Conservation (phyloP, 805 yeast genomes). For the Zygotorulaspora sp. region DNA sequence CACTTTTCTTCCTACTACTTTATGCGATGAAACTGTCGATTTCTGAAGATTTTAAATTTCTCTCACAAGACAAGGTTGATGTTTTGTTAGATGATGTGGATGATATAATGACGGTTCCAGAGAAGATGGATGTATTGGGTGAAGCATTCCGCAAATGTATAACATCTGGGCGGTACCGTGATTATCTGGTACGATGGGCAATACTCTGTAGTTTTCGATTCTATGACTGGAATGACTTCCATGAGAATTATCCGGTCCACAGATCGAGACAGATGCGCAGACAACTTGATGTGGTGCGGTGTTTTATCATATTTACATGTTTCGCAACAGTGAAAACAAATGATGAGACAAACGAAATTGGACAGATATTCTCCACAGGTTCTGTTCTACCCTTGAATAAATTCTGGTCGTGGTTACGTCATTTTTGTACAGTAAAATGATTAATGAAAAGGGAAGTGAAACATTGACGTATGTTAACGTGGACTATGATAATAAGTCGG, state of each 20-base stretch:
- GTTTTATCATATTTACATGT: constrained; percentile 1
- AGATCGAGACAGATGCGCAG: constrained; percentile 1
- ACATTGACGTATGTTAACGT: neutral
- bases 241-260: neutral
- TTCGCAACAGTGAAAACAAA: neutral
- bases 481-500: neutral
- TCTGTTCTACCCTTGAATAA: constrained; percentile 1
- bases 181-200: no score
- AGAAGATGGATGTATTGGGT: constrained; percentile 3
- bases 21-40: constrained; percentile 1
- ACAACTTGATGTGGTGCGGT: neutral
- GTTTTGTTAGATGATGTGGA: neutral
- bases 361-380: neutral
- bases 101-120: neutral
- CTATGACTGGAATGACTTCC: neutral
- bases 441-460: constrained; percentile 1
- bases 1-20: constrained; percentile 1
- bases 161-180: no score
- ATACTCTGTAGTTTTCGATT: constrained; percentile 1
- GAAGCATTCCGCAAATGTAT: no score
- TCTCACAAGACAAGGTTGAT: neutral
- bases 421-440: neutral
- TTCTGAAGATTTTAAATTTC: neutral
- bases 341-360: neutral
- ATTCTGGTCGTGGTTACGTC: constrained; percentile 1